Conservation (phyloP, 2,329 filamentous ascomycete genomes). For the Fusarium dlaminii region DNA sequence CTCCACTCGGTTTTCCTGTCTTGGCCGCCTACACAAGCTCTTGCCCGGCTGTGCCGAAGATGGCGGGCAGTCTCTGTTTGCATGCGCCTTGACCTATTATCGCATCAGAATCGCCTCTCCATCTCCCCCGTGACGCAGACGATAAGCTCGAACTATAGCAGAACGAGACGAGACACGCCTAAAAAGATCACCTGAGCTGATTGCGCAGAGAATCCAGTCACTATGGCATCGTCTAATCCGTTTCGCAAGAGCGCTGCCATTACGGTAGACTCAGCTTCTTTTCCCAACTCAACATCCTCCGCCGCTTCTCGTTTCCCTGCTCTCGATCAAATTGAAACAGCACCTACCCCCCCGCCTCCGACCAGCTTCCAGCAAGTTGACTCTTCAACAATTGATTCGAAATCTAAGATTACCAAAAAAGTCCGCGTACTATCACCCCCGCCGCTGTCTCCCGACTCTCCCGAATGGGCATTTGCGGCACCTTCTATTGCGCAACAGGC, state of each 20-base stretch:
- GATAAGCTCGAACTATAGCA: conserved; percentile 21
- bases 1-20: conserved; percentile 10
- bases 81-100: conserved; percentile 40
- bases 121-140: conserved; percentile 10
- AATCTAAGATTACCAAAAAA: conserved; percentile 69
- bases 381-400: conserved; percentile 49
- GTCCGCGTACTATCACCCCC: conserved; percentile 74
- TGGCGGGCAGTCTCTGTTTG: conserved; percentile 41
- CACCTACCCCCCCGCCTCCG: conserved; percentile 40
- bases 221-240: conserved; percentile 58
- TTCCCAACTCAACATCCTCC: conserved; percentile 8
- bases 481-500: conserved; percentile 44
- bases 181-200: conserved; percentile 8
- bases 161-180: conserved; percentile 13
- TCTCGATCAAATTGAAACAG: conserved; percentile 45
- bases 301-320: conserved; percentile 36
- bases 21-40: conserved; percentile 21
- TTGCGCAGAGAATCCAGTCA: conserved; percentile 8
- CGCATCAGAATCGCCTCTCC: conserved; percentile 20
- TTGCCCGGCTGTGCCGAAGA: conserved; percentile 44
- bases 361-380: conserved; percentile 40
- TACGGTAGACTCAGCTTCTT: conserved; percentile 32
- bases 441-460: conserved; percentile 66
- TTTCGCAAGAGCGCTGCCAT: conserved; percentile 57
- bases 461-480: conserved; percentile 47